phyloP scores from a whole-genome alignment of 495 filamentous ascomycete genomes.

The Pseudomonodictys pantanalensis region DNA sequence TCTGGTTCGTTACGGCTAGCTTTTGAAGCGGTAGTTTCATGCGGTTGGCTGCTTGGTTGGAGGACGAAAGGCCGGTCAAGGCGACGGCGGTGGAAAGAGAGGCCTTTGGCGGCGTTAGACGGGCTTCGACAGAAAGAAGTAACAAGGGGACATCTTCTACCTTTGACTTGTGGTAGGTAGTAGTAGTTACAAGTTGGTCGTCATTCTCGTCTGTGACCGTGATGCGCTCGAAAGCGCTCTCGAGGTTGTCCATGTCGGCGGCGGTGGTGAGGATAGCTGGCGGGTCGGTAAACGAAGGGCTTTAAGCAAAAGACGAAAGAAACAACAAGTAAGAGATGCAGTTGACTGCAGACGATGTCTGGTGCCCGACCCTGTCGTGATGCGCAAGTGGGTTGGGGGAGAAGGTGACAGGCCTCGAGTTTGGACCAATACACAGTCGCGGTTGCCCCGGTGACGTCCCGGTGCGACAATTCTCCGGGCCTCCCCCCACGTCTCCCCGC shows the following conservation, averaged over 20 bases:
- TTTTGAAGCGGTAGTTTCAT: slow-evolving; percentile 47
- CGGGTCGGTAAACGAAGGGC: slow-evolving; percentile 14
- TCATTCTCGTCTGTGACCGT: slow-evolving; percentile 44
- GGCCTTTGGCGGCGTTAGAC: slow-evolving; percentile 33
- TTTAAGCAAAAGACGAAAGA: slow-evolving; percentile 7
- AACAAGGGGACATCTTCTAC: slow-evolving; percentile 23
- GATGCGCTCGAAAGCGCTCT: slow-evolving; percentile 43
- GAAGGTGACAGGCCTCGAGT: not conserved
- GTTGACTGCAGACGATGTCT: slow-evolving; percentile 5
- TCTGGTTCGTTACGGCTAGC: slow-evolving; percentile 34
- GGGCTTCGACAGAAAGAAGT: slow-evolving; percentile 10
- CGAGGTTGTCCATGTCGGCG: slow-evolving; percentile 38
- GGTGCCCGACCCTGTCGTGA: slow-evolving; percentile 1
- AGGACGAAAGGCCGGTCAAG: slow-evolving; percentile 38
- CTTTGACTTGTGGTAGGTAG: slow-evolving; percentile 41
- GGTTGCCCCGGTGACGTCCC: slow-evolving; percentile 11
- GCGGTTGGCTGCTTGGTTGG: slow-evolving; percentile 35
- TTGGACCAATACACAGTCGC: slow-evolving; percentile 2
- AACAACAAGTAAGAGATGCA: slow-evolving; percentile 17
- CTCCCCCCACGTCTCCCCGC: slow-evolving; percentile 11
- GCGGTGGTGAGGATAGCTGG: slow-evolving; percentile 16
- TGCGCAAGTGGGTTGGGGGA: not conserved
- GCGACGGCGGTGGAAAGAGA: slow-evolving; percentile 39
- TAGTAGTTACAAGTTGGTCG: slow-evolving; percentile 29
- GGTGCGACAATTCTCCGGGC: not conserved